These are phyloP conservation scores for Ceratopteris richardii DNA, from an alignment of 75 land plant species.

Conservation along the genomic window DNA sequence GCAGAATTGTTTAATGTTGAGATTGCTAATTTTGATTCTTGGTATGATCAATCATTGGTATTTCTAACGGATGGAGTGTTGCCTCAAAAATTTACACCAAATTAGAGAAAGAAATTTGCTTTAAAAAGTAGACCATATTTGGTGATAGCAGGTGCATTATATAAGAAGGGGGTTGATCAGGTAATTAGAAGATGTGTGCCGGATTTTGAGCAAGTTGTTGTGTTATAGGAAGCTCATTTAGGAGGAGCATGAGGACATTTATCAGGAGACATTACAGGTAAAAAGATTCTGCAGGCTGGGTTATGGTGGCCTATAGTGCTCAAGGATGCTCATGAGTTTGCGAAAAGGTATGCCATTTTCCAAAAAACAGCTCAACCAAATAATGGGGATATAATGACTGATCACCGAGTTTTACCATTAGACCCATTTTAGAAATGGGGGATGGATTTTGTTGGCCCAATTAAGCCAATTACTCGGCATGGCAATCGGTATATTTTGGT, in stretches of 20 bases:
- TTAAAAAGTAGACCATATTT: not conserved
- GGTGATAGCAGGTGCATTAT: not conserved
- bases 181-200: constrained; percentile 1
- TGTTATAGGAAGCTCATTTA: not conserved
- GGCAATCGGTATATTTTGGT: no score
- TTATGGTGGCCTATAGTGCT: no score
- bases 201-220: not conserved
- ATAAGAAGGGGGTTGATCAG: constrained; percentile 4
- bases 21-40: not conserved
- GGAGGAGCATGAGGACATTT: not conserved
- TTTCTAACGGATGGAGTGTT: not conserved
- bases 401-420: no score
- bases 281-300: no score
- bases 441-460: no score
- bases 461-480: no score
- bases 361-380: no score
- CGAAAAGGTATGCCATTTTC: no score
- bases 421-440: no score
- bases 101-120: not conserved
- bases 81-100: not conserved
- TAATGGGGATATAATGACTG: no score
- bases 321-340: no score
- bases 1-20: constrained; percentile 2
- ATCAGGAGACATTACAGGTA: not conserved
- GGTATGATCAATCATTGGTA: not conserved